Percentiles rank a stretch among this genome's conserved stretches.
phyloP scores from a whole-genome alignment of 2,329 filamentous ascomycete genomes.

The Colletotrichum falcatum region DNA sequence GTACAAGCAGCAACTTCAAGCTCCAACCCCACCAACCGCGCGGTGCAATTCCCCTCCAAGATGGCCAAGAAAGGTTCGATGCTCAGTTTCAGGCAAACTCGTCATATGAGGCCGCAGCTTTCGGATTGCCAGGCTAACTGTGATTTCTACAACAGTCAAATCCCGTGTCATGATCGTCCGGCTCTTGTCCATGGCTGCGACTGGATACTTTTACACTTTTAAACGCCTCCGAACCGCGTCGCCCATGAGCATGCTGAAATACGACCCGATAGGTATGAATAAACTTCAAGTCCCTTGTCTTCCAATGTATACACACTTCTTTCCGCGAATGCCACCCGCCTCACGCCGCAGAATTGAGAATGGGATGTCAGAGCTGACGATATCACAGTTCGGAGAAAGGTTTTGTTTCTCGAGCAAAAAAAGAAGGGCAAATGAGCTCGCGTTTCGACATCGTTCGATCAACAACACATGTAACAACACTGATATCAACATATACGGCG shows the following conservation, averaged over 20 bases:
- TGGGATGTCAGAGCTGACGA: slow-evolving; percentile 13
- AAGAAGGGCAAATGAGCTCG: slow-evolving; percentile 72
- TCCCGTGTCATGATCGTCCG: slow-evolving; percentile 93
- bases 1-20: slow-evolving; percentile 35
- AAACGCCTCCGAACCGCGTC: slow-evolving; percentile 82
- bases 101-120: too few relatives aligned
- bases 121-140: slow-evolving; percentile 5
- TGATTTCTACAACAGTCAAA: slow-evolving; percentile 71
- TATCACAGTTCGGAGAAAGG: slow-evolving; percentile 85
- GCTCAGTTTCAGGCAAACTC: background rate
- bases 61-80: slow-evolving; percentile 42
- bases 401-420: slow-evolving; percentile 95
- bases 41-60: slow-evolving; percentile 25
- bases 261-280: slow-evolving; percentile 88
- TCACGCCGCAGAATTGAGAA: background rate
- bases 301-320: background rate
- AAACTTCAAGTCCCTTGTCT: too few relatives aligned
- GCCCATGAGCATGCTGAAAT: slow-evolving; percentile 97
- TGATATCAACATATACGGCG: slow-evolving; percentile 41
- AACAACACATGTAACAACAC: slow-evolving; percentile 39
- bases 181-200: slow-evolving; percentile 98
- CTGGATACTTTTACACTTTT: slow-evolving; percentile 95
- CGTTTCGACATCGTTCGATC: background rate
- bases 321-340: background rate
- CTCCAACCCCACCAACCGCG: slow-evolving; percentile 11